Percentiles rank a stretch among this genome's conserved stretches.
Conservation (phyloP, 2,329 filamentous ascomycete species). For the Helicocarpus griseus region DNA sequence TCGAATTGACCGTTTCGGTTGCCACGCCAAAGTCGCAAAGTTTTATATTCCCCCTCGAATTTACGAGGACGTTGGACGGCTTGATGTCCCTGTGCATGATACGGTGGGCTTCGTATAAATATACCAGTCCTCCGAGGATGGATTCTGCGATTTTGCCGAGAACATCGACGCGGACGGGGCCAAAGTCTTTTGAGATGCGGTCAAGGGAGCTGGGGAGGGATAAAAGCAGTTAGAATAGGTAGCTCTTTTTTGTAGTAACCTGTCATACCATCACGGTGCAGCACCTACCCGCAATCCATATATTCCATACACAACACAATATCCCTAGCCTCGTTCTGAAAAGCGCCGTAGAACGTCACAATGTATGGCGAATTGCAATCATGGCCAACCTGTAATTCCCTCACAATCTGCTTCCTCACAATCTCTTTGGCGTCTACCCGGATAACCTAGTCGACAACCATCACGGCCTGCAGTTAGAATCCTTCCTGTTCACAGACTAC, state of each 20-base stretch:
- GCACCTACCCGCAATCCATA: slow-evolving; percentile 89
- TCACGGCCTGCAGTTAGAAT: neutral
- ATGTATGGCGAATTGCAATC: slow-evolving; percentile 96
- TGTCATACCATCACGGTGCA: too few species aligned
- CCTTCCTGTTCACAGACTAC: neutral
- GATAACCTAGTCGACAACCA: slow-evolving; percentile 58
- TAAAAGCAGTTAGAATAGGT: neutral
- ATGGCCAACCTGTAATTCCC: slow-evolving; percentile 96
- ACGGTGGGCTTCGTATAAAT: slow-evolving; percentile 88
- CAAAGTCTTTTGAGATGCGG: slow-evolving; percentile 86
- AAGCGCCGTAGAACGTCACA: slow-evolving; percentile 95
- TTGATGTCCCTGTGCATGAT: slow-evolving; percentile 99
- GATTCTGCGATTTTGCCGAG: slow-evolving; percentile 96
- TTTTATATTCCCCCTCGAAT: slow-evolving; percentile 90
- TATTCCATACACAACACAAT: slow-evolving; percentile 99
- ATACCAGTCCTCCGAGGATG: slow-evolving; percentile 83
- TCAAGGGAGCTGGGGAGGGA: slow-evolving; percentile 63
- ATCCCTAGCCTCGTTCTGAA: slow-evolving; percentile 91
- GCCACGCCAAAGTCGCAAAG: slow-evolving; percentile 99
- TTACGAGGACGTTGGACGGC: slow-evolving; percentile 93
- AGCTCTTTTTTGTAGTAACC: neutral
- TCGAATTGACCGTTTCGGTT: slow-evolving; percentile 92
- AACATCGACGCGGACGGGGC: slow-evolving; percentile 89
- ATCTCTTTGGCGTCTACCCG: slow-evolving; percentile 97
- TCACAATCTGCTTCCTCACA: slow-evolving; percentile 90